Conservation (phyloP, 2,329 filamentous ascomycete species). For the Arthroderma uncinatum region DNA sequence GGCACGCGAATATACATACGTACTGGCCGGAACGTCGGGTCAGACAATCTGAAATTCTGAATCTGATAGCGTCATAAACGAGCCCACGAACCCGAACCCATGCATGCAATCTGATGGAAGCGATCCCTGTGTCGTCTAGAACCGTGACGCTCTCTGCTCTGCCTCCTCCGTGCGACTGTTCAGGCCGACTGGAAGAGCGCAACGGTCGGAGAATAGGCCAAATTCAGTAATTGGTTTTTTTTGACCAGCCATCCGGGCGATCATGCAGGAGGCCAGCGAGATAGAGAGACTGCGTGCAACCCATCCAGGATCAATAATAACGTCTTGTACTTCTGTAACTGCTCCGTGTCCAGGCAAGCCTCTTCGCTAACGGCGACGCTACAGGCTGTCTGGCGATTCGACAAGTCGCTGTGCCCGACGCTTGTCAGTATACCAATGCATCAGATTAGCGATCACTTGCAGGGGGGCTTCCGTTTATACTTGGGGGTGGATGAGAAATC, state of each 20-base stretch:
- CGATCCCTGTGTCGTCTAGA: not conserved
- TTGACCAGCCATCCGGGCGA: not conserved
- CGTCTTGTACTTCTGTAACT: not conserved
- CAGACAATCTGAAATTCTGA: not conserved
- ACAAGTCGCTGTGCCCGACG: not conserved
- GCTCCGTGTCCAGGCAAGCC: not conserved
- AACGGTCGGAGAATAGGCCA: not conserved
- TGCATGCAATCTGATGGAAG: not conserved
- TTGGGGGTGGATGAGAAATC: not conserved
- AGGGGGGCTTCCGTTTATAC: too few species aligned
- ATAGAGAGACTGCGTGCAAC: slow-evolving; percentile 1
- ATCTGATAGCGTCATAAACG: not conserved
- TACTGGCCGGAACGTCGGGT: not conserved
- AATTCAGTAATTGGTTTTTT: not conserved
- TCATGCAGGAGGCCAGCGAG: not conserved
- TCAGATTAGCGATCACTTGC: not conserved
- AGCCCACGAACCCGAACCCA: too few species aligned
- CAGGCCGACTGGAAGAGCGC: not conserved
- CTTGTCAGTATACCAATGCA: not conserved
- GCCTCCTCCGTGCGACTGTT: not conserved
- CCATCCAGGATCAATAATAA: not conserved
- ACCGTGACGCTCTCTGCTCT: not conserved
- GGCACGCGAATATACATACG: not conserved
- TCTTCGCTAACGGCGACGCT: not conserved
- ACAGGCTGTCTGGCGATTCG: too few species aligned